These are phyloP conservation scores for Phytophthora cryptogea DNA, from an alignment of 352 stramenopile genomes.

Conservation along the genomic window DNA sequence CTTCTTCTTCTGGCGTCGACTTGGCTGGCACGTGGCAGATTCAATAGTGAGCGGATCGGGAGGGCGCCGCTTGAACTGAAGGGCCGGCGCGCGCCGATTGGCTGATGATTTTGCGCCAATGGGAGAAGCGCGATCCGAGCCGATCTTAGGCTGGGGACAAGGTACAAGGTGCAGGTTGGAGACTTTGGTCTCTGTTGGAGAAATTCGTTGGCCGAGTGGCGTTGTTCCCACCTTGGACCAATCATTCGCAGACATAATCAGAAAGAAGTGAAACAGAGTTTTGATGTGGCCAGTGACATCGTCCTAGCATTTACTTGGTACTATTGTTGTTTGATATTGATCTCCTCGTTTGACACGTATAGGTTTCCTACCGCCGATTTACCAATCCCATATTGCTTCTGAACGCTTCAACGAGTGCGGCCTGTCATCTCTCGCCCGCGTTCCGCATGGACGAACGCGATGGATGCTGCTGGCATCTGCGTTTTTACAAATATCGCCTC, in stretches of 20 bases:
- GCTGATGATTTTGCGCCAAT: slow-evolving; percentile 17
- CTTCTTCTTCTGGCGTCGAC: slow-evolving; percentile 2
- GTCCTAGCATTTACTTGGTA: too few species aligned
- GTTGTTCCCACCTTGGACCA: slow-evolving; percentile 22
- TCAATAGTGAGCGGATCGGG: slow-evolving; percentile 25
- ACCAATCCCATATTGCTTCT: slow-evolving; percentile 23
- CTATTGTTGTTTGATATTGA: neutral
- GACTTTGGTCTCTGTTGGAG: neutral
- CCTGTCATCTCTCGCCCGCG: slow-evolving; percentile 9
- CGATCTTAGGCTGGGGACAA: slow-evolving; percentile 20
- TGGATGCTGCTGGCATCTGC: slow-evolving; percentile 11
- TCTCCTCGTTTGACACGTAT: slow-evolving; percentile 6
- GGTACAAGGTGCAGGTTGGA: neutral
- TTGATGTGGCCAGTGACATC: neutral
- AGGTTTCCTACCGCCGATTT: neutral
- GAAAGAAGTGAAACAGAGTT: neutral
- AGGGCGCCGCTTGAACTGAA: slow-evolving; percentile 15
- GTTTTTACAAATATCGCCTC: slow-evolving; percentile 20
- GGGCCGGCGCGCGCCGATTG: slow-evolving; percentile 8
- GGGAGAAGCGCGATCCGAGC: slow-evolving; percentile 5
- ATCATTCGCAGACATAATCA: slow-evolving; percentile 22
- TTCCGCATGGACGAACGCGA: slow-evolving; percentile 14
- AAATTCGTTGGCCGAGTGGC: neutral
- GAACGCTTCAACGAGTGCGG: slow-evolving; percentile 16
- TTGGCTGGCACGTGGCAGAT: slow-evolving; percentile 25